Conservation (phyloP, 2,329 filamentous ascomycete genomes). For the Fusarium armeniacum region DNA sequence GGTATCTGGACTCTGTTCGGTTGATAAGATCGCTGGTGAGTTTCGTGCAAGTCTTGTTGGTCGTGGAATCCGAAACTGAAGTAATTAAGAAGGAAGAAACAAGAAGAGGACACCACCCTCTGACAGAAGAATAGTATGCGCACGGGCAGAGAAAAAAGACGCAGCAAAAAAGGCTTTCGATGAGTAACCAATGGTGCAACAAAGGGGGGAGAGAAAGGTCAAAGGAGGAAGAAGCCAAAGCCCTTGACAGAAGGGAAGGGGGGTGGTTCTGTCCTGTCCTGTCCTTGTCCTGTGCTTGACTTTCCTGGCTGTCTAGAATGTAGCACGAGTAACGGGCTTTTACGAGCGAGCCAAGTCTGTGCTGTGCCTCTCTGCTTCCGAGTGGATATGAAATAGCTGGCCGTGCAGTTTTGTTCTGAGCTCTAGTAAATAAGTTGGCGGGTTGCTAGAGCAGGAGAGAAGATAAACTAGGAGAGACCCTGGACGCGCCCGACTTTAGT, state of each 20-base stretch:
- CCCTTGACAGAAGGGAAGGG: conserved; percentile 36
- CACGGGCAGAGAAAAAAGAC: conserved; percentile 21
- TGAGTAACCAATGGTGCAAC: conserved; percentile 32
- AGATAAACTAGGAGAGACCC: conserved; percentile 14
- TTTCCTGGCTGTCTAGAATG: conserved; percentile 11
- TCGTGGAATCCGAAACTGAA: conserved; percentile 13
- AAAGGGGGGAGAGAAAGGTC: conserved; percentile 32
- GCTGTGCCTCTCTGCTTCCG: conserved; percentile 32
- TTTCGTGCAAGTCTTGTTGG: conserved; percentile 9
- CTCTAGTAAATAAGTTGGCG: conserved; percentile 5
- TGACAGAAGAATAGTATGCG: conserved; percentile 18
- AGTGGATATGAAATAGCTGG: conserved; percentile 26
- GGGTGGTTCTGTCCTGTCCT: conserved; percentile 14
- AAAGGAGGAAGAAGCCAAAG: conserved; percentile 33
- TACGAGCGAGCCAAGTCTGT: conserved; percentile 21
- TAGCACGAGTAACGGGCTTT: conserved; percentile 36
- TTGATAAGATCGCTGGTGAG: conserved; percentile 16
- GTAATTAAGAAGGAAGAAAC: conserved; percentile 16
- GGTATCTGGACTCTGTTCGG: neutral
- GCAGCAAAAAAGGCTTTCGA: conserved; percentile 9
- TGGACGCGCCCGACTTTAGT: conserved; percentile 3
- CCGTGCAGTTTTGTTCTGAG: conserved; percentile 14
- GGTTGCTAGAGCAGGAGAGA: conserved; percentile 25
- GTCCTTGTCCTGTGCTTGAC: neutral
- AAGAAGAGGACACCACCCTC: conserved; percentile 21